A percentile compares a stretch with the other conserved stretches of the same genome.
These are phyloP conservation scores for Fusarium transvaalense DNA, from an alignment of 2,329 filamentous ascomycete species.

Conservation along the genomic window DNA sequence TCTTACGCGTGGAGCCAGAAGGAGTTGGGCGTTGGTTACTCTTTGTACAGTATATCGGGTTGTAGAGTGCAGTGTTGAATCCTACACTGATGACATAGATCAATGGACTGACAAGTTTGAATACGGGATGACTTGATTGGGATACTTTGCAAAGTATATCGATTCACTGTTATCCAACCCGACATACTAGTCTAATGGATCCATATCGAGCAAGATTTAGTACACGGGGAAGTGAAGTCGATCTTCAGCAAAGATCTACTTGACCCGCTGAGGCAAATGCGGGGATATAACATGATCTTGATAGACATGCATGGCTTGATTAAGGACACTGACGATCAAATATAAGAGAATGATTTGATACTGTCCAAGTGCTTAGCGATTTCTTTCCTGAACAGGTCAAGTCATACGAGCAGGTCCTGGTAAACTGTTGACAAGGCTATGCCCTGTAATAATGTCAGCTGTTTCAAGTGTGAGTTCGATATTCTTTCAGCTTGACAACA, in stretches of 20 bases:
- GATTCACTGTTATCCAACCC: background rate
- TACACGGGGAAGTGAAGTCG: slow-evolving; percentile 8
- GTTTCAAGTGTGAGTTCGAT: background rate
- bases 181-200: background rate
- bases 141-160: background rate
- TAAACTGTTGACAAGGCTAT: background rate
- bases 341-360: slow-evolving; percentile 12
- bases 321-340: background rate
- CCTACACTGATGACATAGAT: background rate
- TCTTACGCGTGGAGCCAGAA: slow-evolving; percentile 3
- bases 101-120: too few species aligned
- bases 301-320: background rate
- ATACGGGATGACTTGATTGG: background rate
- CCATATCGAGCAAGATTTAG: slow-evolving; percentile 8
- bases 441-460: background rate
- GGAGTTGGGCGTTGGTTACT: slow-evolving; percentile 4
- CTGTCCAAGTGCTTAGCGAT: slow-evolving; percentile 1
- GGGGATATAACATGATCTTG: slow-evolving; percentile 7
- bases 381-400: background rate
- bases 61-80: background rate
- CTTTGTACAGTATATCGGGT: background rate
- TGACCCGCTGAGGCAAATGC: slow-evolving; percentile 21
- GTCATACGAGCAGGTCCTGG: background rate
- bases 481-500: background rate
- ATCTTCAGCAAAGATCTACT: slow-evolving; percentile 33